These are phyloP conservation scores for Cutaneotrichosporon sp. DNA, from an alignment of 1,284 basidiomycete species.

Conservation along the genomic window DNA sequence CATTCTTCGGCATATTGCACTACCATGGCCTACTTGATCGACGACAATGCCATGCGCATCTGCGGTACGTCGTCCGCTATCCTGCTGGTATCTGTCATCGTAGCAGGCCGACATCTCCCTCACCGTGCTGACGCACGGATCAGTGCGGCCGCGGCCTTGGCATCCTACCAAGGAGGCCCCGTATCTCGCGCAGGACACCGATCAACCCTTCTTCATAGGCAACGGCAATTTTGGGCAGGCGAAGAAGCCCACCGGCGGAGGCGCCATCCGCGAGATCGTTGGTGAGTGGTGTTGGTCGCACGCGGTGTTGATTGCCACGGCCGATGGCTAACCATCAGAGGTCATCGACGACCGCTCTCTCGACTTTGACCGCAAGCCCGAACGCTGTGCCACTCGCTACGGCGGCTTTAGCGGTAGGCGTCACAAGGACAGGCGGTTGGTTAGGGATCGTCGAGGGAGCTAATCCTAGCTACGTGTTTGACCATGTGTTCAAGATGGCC, in stretches of 20 bases:
- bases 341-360: constrained; percentile 60
- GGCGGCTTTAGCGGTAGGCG: constrained; percentile 70
- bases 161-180: constrained; percentile 72
- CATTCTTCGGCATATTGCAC: background rate
- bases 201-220: constrained; percentile 65
- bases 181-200: constrained; percentile 65
- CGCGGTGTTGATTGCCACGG: background rate
- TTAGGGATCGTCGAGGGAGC: background rate
- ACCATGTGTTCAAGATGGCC: constrained; percentile 79
- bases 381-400: constrained; percentile 67
- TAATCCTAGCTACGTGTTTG: constrained; percentile 78
- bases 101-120: background rate
- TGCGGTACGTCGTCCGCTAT: constrained; percentile 17
- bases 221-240: constrained; percentile 69
- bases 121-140: constrained; percentile 17
- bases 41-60: constrained; percentile 31
- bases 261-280: constrained; percentile 49
- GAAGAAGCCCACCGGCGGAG: constrained; percentile 29
- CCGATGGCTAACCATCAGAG: constrained; percentile 36
- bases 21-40: constrained; percentile 28
- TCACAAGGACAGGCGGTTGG: constrained; percentile 74
- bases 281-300: constrained; percentile 35
- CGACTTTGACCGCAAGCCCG: constrained; percentile 86
- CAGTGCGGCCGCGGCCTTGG: constrained; percentile 88
- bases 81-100: background rate